Base-by-base conservation (phyloP, 1,284 basidiomycete species). In the Irpex sp. region DNA sequence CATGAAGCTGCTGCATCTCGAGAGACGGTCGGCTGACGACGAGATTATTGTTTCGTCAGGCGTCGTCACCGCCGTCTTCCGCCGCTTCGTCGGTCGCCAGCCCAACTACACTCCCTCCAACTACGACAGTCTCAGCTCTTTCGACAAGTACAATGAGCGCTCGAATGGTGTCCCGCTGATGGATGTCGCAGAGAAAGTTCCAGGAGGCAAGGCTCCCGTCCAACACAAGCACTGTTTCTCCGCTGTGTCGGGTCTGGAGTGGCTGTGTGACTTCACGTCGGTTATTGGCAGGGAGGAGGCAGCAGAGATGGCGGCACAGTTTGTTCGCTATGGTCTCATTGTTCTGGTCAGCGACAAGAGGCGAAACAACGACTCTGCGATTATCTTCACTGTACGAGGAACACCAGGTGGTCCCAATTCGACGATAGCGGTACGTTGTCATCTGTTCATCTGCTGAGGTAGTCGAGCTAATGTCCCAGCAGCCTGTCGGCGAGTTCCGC, bases 211-310 rank as follows among this genome's bases (percentile, higher is more conserved):
- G 68, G 75, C 78, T 58, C 60, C 76, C 36, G 76, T 72, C 58
- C 77, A 68, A 4, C 85, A 91, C 77, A 93, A 91, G 73, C 85
- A 89, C 75, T 93, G 93, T 70, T 98, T 99, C 75, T 81, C 88
- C 33, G 94, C 97, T 31, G 85, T 93, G 60, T 85, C 85, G 46
- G 95, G 93, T 0, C 82, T 98, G 62, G 95, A 98, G 75, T 99
- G 97, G 97, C 87, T 99, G 59, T 93, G 94, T 74, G 96, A 99
- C 76, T 98, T 95, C 69, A 96, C 97, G 0, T 98, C 97, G 0
- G 93, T 97, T 53, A 94, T 96, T 57, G 96, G 95, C 21, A 82
- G 94, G 60, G 97, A 99, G 73, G 97, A 99, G 76, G 97, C 95
- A 0, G 95, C 95, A 21, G 97, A 99, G 80, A 91, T 98, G 82